phyloP scores from a whole-genome alignment of 2,329 filamentous ascomycete genomes.

The Phialophora chinensis region DNA sequence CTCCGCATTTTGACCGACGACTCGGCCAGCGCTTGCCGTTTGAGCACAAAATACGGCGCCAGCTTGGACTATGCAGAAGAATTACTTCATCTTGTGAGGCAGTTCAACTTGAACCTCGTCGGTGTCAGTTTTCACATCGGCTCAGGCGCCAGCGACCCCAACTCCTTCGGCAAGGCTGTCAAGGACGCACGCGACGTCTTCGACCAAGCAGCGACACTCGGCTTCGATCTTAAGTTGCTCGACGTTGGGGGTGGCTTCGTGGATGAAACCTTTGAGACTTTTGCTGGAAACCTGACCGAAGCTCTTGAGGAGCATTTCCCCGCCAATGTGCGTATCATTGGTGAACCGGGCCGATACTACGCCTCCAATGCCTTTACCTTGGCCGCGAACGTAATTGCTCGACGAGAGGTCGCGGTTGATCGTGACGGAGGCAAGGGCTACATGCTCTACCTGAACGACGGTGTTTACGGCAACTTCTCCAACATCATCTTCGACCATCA shows the following conservation, averaged over 20 bases:
- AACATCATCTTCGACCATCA: slow-evolving; percentile 56
- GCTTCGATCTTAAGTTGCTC: slow-evolving; percentile 82
- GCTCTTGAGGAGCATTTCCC: slow-evolving; percentile 91
- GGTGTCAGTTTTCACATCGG: slow-evolving; percentile 98
- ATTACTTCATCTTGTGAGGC: slow-evolving; percentile 78
- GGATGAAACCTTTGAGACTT: slow-evolving; percentile 86
- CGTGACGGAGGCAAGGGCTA: slow-evolving; percentile 73
- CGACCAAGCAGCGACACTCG: slow-evolving; percentile 76
- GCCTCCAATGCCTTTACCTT: slow-evolving; percentile 92
- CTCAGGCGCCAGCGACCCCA: slow-evolving; percentile 92
- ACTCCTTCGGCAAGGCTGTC: slow-evolving; percentile 88
- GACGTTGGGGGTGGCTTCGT: slow-evolving; percentile 95
- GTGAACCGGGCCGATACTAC: slow-evolving; percentile 96
- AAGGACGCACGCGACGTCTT: slow-evolving; percentile 88
- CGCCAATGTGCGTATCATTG: slow-evolving; percentile 81
- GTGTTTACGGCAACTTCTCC: slow-evolving; percentile 74
- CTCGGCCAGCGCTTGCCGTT: slow-evolving; percentile 87
- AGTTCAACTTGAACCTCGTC: slow-evolving; percentile 85
- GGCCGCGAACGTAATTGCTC: slow-evolving; percentile 93
- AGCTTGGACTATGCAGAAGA: slow-evolving; percentile 79
- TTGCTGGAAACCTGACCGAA: slow-evolving; percentile 78
- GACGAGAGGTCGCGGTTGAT: slow-evolving; percentile 78
- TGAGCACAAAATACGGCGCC: slow-evolving; percentile 97
- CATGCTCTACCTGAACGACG: slow-evolving; percentile 98
- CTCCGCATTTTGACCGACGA: slow-evolving; percentile 96